Percentiles rank a stretch among this genome's conserved stretches.
These are phyloP conservation scores for Fraxinus pennsylvanica DNA, from an alignment of 257 asterid species.

Conservation along the genomic window DNA sequence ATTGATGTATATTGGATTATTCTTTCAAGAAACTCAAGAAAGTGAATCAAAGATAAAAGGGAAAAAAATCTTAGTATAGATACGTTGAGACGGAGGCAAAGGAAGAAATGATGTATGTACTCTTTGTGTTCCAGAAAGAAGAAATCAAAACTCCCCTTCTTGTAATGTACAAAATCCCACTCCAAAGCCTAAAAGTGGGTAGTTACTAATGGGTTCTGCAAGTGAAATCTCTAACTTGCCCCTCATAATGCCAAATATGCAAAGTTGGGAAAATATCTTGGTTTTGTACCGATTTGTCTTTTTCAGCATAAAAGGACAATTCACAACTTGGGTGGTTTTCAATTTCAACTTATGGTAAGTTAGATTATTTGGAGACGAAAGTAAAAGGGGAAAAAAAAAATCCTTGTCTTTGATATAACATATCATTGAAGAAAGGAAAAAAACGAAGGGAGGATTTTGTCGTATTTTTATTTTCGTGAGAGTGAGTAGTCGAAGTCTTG, in stretches of 20 bases:
- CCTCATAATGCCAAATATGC: background rate
- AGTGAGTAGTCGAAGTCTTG: no score
- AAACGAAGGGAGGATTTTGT: no score
- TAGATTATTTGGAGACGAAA: no score
- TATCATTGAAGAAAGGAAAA: no score
- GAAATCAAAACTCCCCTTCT: constrained; percentile 21
- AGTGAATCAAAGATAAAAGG: no score
- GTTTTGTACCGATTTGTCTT: background rate
- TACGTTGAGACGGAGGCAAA: constrained; percentile 4
- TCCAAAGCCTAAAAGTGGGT: constrained; percentile 19
- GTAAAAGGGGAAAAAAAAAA: no score
- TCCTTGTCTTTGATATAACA: no score
- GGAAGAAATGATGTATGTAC: background rate
- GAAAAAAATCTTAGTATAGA: background rate
- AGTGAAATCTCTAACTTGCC: constrained; percentile 10
- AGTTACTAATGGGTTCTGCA: background rate
- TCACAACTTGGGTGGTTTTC: no score
- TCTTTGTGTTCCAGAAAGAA: background rate
- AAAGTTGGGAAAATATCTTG: background rate
- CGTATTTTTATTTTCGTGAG: no score
- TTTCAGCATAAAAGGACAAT: background rate
- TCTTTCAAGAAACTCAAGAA: background rate
- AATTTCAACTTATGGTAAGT: no score
- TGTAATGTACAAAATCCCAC: constrained; percentile 13
- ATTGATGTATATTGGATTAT: no score